These are phyloP conservation scores for Epichloe brachyelytri DNA, from an alignment of 2,329 filamentous ascomycete genomes.

Conservation along the genomic window DNA sequence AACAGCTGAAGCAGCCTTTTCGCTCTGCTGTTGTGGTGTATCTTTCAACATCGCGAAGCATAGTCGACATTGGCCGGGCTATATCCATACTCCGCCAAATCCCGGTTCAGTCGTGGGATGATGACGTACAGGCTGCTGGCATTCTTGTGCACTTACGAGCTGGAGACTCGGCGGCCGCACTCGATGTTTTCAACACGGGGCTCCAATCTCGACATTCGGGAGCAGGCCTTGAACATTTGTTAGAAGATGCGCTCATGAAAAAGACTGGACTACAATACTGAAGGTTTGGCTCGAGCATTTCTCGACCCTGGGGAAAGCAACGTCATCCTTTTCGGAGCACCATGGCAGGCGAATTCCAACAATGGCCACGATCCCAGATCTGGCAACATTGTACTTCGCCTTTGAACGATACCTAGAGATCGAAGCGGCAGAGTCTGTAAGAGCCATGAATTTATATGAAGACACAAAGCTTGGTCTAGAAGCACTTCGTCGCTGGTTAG, in stretches of 20 bases:
- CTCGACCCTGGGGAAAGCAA: slow-evolving; percentile 1
- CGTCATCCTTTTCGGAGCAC: neutral
- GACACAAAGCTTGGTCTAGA: slow-evolving; percentile 14
- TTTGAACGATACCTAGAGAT: slow-evolving; percentile 22
- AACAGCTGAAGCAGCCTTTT: slow-evolving; percentile 15
- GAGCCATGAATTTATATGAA: slow-evolving; percentile 11
- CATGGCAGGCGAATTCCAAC: slow-evolving; percentile 4
- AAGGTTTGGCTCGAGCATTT: slow-evolving; percentile 25
- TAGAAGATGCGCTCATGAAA: slow-evolving; percentile 27
- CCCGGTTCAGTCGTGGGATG: slow-evolving; percentile 24
- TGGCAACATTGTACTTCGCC: slow-evolving; percentile 19
- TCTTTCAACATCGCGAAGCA: slow-evolving; percentile 29
- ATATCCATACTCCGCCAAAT: slow-evolving; percentile 30
- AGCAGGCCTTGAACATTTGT: slow-evolving; percentile 30
- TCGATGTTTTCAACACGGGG: slow-evolving; percentile 27
- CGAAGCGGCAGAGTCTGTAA: slow-evolving; percentile 13
- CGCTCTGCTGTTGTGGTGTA: slow-evolving; percentile 25
- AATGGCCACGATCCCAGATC: slow-evolving; percentile 15
- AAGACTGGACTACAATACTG: slow-evolving; percentile 24
- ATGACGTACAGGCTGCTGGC: slow-evolving; percentile 25
- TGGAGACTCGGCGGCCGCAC: slow-evolving; percentile 24
- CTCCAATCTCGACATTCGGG: slow-evolving; percentile 19
- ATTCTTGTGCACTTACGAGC: slow-evolving; percentile 29
- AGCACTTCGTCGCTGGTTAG: slow-evolving; percentile 19
- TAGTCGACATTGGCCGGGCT: slow-evolving; percentile 32